Conservation (phyloP, 768 basidiomycete genomes). For the Boletus speciosus region DNA sequence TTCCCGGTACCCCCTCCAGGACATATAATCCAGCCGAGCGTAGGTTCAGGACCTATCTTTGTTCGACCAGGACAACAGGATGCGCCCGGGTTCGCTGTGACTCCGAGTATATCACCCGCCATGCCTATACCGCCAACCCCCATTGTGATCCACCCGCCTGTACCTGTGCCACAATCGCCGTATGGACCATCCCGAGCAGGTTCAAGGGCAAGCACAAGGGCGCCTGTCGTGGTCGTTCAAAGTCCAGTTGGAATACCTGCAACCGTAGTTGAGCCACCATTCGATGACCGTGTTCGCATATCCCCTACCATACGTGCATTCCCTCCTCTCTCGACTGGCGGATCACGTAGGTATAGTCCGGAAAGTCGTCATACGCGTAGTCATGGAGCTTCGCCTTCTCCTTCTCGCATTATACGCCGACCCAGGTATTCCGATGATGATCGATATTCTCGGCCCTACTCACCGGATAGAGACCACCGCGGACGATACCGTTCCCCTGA, state of each 20-base stretch:
- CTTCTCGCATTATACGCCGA: background rate
- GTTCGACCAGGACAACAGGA: background rate
- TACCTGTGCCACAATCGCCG: slow-evolving; percentile 5
- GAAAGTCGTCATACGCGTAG: background rate
- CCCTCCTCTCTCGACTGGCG: slow-evolving; percentile 2
- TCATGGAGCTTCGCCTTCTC: slow-evolving; percentile 7
- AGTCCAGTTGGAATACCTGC: slow-evolving; percentile 20
- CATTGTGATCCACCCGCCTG: slow-evolving; percentile 19
- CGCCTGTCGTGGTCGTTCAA: slow-evolving; percentile 16
- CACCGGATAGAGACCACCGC: slow-evolving; percentile 9
- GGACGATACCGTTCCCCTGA: slow-evolving; percentile 9
- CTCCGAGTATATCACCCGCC: slow-evolving; percentile 6
- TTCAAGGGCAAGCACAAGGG: slow-evolving; percentile 15
- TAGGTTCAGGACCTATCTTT: background rate
- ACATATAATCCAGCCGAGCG: slow-evolving; percentile 7
- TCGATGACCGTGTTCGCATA: slow-evolving; percentile 10
- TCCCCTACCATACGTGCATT: slow-evolving; percentile 28
- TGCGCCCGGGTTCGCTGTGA: slow-evolving; percentile 2
- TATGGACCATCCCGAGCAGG: slow-evolving; percentile 15
- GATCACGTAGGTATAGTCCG: slow-evolving; percentile 14
- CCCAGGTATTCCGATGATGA: slow-evolving; percentile 3
- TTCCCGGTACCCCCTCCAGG: slow-evolving; percentile 22
- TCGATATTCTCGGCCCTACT: slow-evolving; percentile 24
- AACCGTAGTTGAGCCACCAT: slow-evolving; percentile 15
- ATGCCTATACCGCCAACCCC: background rate